Evolutionary conservation across 192 early-diverging fungal genomes (phyloP), one percentile per base, ranked within the genome.

Genomic region (Dissophora ornata): DNA sequence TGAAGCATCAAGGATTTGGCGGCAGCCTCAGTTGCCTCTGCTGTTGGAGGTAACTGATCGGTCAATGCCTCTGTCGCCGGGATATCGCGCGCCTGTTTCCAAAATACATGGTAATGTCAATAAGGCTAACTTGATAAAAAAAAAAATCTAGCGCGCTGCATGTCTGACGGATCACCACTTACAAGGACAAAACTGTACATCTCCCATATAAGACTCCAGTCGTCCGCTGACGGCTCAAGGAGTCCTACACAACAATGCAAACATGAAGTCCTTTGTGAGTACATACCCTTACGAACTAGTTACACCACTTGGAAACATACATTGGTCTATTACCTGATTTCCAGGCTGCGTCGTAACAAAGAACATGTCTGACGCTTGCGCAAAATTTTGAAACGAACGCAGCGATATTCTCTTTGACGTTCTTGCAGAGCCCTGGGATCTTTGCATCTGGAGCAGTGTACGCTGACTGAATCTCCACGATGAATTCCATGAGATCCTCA

Each of bases 291-390:
- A n/a, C n/a, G n/a, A n/a, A n/a, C n/a, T n/a, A n/a, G n/a, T n/a
- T n/a, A n/a, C n/a, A n/a, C n/a, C n/a, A n/a, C n/a, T n/a, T n/a
- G n/a, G n/a, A n/a, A n/a, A n/a, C n/a, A n/a, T n/a, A n/a, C n/a
- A 46, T n/a, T 26, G 26, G 1, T 32, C 40, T 16, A 46, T 24
- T 60, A 77, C 73, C 73, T 62, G 59, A 33, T 21, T 55, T 58
- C 73, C 73, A 77, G 10, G 73, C 73, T 3, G 73, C 63, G 19
- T 77, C 55, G 26, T 77, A 77, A 33, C 73, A 77, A 1, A 77
- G 46, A 0, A 62, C 57, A 57, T 77, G 73, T 9, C 53, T 22
- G 3, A 77, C 42, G 21, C 44, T 56, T 4, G 36, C 30, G 32
- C 64, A 67, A 16, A 77, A 28, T 18, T 77, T 57, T 21, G 28